A percentile compares a stretch with the other conserved stretches of the same genome.
Evolutionary conservation across 345 rosid species (phyloP).

Genomic region (Schrenkiella parvula): DNA sequence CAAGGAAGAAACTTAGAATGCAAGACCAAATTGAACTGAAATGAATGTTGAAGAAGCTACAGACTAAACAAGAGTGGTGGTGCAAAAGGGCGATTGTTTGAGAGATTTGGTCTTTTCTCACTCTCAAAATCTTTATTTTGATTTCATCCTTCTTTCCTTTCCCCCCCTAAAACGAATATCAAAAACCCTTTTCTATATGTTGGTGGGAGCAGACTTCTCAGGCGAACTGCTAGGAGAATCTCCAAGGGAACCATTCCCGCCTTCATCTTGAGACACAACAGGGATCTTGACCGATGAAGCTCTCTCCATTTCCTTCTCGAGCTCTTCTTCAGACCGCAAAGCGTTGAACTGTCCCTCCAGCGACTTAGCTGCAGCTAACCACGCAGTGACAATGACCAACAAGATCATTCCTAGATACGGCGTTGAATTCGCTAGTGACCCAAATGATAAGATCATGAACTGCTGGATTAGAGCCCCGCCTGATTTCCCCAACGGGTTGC

Average conservation of each 20-base stretch:
- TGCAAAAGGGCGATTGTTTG: constrained; percentile 5
- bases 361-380: constrained; percentile 89
- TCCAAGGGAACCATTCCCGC: constrained; percentile 40
- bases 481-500: constrained; percentile 94
- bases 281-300: constrained; percentile 66
- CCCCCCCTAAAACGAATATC: not conserved
- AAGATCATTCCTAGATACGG: constrained; percentile 84
- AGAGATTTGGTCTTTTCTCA: constrained; percentile 3
- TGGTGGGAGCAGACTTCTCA: constrained; percentile 27
- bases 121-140: constrained; percentile 13
- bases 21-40: not conserved
- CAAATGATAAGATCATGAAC: constrained; percentile 91
- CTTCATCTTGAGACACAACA: constrained; percentile 48
- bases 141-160: not conserved
- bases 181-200: not conserved
- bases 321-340: constrained; percentile 81
- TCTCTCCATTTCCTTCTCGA: constrained; percentile 91
- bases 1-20: not conserved
- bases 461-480: constrained; percentile 97
- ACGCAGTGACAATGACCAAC: constrained; percentile 69
- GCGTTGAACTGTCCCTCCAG: constrained; percentile 74
- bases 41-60: constrained; percentile 4
- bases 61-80: not conserved
- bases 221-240: constrained; percentile 20
- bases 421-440: constrained; percentile 90